Evolutionary conservation across 768 basidiomycete species (phyloP).

Genomic region (Suillus discolor): DNA sequence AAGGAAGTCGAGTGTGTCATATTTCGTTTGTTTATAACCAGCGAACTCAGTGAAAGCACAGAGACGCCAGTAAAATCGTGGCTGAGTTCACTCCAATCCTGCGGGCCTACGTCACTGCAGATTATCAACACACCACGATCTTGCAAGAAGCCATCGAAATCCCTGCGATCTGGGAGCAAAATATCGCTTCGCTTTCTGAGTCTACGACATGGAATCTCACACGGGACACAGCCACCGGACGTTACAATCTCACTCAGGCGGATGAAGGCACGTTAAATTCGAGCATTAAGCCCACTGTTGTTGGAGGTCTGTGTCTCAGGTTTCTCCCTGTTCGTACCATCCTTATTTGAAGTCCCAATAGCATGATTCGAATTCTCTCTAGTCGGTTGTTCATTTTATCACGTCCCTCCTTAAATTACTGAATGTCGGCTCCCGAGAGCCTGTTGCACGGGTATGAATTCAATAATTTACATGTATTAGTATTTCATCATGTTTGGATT

Average conservation of each 20-base stretch:
- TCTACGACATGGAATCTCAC: slow-evolving; percentile 5
- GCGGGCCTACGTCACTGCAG: slow-evolving; percentile 3
- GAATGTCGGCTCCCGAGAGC: background rate
- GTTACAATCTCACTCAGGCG: background rate
- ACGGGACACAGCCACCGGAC: background rate
- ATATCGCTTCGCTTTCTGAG: background rate
- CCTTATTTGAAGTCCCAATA: background rate
- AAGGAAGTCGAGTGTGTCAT: slow-evolving; percentile 3
- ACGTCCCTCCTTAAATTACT: background rate
- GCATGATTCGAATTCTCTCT: background rate
- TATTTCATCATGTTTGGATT: background rate
- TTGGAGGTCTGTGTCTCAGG: background rate
- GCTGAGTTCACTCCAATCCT: background rate
- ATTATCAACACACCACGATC: background rate
- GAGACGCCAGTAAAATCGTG: background rate
- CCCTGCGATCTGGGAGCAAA: slow-evolving; percentile 2
- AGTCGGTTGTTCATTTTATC: background rate
- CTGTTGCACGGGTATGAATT: background rate
- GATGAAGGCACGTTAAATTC: background rate
- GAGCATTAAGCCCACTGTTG: background rate
- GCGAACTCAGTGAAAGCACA: background rate
- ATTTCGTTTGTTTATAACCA: background rate
- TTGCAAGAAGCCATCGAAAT: background rate
- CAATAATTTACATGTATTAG: background rate
- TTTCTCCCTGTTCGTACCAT: background rate